Base-by-base conservation (phyloP, 108 stramenopile genomes). In the Cyclostephanos invisitatus region DNA sequence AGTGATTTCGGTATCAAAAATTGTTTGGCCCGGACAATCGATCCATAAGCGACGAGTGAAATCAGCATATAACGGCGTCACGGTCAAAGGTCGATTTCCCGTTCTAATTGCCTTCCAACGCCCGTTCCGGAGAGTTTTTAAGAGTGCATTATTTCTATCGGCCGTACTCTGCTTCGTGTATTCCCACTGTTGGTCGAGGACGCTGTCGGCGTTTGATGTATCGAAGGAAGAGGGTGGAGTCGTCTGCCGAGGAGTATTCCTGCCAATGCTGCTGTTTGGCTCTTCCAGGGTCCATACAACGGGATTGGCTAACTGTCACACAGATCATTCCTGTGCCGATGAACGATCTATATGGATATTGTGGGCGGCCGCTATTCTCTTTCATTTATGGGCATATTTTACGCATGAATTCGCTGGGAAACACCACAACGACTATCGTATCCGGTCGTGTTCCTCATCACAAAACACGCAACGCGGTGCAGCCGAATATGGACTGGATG, bases 131-230 rank as follows among this genome's bases (percentile, higher is more conserved):
- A 78, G 77, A 50, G 17, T 84, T n/a, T 72, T 73, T 18, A 74
- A 64, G 49, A 73, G 68, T 36, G 51, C 84, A 20, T 46, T 77
- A 2, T 29, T 66, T 17, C 11, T 84, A 27, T 78, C 84, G 3
- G 72, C 76, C 3, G 50, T 38, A 28, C 64, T 84, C 0, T 84
- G 80, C 47, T 46, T 82, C 36, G 36, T 84, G 22, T 82, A 84
- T 42, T 72, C 84, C 10, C 84, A 84, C 38, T 84, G 84, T 46
- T 84, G 84, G 84, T 84, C 84, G 21, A 64, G 79, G 36, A 69
- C 77, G 15, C 48, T 82, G n/a, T 66, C 72, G 40, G 75, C 77
- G 36, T 82, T 82, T 61, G 73, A 82, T 48, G 67, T 74, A 1
- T 74, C 75, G 11, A 64, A 51, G 47, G 62, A 71, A 9, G 75